Evolutionary conservation across 495 filamentous ascomycete species (phyloP), one percentile per base, ranked within the genome.

Genomic region (Trichoderma reesei): DNA sequence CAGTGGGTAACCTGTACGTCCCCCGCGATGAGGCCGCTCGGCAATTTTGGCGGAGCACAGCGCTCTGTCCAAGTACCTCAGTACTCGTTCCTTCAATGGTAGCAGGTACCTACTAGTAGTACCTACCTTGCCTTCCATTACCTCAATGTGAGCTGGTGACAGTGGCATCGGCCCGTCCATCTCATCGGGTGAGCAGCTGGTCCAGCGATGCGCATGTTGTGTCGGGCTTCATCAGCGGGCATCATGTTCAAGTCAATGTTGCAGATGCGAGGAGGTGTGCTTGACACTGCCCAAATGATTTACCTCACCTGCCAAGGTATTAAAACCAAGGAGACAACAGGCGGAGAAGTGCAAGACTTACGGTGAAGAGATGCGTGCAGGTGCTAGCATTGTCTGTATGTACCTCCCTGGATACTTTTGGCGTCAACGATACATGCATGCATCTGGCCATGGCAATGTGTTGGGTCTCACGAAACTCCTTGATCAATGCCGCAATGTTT

Each of bases 11-110:
- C 26, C 26, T 26, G 26, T 26, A 56, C 51, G 51, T 56, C 34
- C 51, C 51, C 51, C 51, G 51, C 51, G 51, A 56, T 56, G 51
- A 56, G 26, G 51, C 51, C 10, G 26, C 51, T 56, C 14, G 26
- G 46, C 46, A 54, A 54, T 31, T 16, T 13, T 56, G 26, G 26
- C 51, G 26, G 51, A 26, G 31, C 51, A 56, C 14, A 56, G 51
- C 51, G 26, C 26, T 26, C 26, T 26, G 26, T 56, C 44, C 26
- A 34, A 1, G 38, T 39, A 39, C 38, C 1, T 1, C 1, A 1
- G 26, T 26, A 26, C 26, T 26, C 26, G 26, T 26, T 26, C 26
- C 26, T 26, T 26, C 26, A 26, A 26, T 26, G 26, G 26, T 26
- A 26, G 26, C 26, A 26, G 26, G 26, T 26, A 26, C 26, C 26